phyloP scores from a whole-genome alignment of 306 rosid genomes.

The Quercus agrifolia region DNA sequence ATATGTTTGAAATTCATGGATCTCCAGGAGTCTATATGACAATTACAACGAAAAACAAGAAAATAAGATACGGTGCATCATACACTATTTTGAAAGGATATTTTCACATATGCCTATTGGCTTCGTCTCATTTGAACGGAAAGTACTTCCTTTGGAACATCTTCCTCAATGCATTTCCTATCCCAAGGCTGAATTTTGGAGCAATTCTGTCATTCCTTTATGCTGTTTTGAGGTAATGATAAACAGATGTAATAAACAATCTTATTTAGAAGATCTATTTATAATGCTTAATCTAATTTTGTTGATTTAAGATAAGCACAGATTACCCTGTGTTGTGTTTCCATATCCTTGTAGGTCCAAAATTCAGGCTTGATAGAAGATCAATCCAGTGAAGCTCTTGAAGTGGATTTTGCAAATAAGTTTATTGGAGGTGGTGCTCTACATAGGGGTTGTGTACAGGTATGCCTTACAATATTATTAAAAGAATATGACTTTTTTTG shows the following conservation, averaged over 20 bases:
- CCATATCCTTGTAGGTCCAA: slow-evolving; percentile 46
- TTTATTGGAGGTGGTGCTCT: slow-evolving; percentile 95
- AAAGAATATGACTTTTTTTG: neutral
- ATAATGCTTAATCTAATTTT: neutral
- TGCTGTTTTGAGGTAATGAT: slow-evolving; percentile 69
- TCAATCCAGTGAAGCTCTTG: slow-evolving; percentile 66
- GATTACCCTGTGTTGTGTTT: slow-evolving; percentile 9
- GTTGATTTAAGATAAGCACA: slow-evolving; percentile 1
- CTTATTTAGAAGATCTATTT: neutral
- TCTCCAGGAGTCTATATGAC: slow-evolving; percentile 69
- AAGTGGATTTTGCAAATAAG: slow-evolving; percentile 93
- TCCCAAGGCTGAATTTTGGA: slow-evolving; percentile 66
- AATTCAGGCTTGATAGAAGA: slow-evolving; percentile 78
- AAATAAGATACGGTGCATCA: slow-evolving; percentile 74
- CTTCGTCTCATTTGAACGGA: slow-evolving; percentile 80
- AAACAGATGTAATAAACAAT: neutral
- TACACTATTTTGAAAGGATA: slow-evolving; percentile 85
- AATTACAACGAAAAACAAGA: slow-evolving; percentile 55
- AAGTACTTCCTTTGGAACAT: slow-evolving; percentile 62
- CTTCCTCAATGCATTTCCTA: slow-evolving; percentile 41
- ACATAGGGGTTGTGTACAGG: slow-evolving; percentile 86
- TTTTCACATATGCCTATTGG: slow-evolving; percentile 62
- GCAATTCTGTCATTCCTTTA: slow-evolving; percentile 59
- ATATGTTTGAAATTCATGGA: slow-evolving; percentile 2
- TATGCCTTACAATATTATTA: slow-evolving; percentile 20